Evolutionary conservation across 441 rosid species (phyloP).

Genomic region (Adansonia grandidieri): DNA sequence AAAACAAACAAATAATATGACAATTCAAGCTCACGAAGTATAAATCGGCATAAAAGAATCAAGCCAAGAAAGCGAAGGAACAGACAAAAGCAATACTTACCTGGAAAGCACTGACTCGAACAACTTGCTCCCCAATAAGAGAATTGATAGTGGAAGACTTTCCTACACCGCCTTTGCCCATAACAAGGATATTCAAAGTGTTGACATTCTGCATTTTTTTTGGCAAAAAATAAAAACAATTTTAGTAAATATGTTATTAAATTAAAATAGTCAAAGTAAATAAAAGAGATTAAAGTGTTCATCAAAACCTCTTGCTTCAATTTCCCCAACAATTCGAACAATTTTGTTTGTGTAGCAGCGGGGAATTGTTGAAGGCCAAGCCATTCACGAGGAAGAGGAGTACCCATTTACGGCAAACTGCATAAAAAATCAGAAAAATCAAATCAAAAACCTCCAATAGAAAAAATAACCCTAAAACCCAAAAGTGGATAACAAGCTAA

Average conservation of each 20-base stretch:
- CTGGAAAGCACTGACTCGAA: slow-evolving; percentile 87
- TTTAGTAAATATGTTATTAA: background rate
- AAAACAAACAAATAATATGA: slow-evolving; percentile 25
- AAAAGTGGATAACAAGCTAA: background rate
- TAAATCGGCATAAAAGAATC: background rate
- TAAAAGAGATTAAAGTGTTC: slow-evolving; percentile 5
- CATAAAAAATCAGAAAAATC: background rate
- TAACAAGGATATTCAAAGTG: slow-evolving; percentile 82
- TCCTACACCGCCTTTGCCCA: slow-evolving; percentile 99
- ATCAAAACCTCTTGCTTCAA: slow-evolving; percentile 81
- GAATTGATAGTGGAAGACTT: slow-evolving; percentile 97
- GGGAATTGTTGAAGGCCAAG: slow-evolving; percentile 89
- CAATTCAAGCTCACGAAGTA: background rate
- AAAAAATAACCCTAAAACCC: slow-evolving; percentile 25
- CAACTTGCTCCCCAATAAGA: slow-evolving; percentile 87
- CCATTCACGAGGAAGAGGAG: slow-evolving; percentile 77
- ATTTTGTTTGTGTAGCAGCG: slow-evolving; percentile 71
- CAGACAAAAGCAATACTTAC: slow-evolving; percentile 34
- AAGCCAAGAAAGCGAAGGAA: background rate
- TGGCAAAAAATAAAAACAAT: background rate
- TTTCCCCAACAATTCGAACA: slow-evolving; percentile 71
- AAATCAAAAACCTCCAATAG: background rate
- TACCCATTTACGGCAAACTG: slow-evolving; percentile 48
- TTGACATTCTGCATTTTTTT: slow-evolving; percentile 62
- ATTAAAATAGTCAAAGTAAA: background rate